Percentiles rank a stretch among this genome's conserved stretches.
Evolutionary conservation across 495 filamentous ascomycete genomes (phyloP).

Genomic region (Trichoderma gamsii): DNA sequence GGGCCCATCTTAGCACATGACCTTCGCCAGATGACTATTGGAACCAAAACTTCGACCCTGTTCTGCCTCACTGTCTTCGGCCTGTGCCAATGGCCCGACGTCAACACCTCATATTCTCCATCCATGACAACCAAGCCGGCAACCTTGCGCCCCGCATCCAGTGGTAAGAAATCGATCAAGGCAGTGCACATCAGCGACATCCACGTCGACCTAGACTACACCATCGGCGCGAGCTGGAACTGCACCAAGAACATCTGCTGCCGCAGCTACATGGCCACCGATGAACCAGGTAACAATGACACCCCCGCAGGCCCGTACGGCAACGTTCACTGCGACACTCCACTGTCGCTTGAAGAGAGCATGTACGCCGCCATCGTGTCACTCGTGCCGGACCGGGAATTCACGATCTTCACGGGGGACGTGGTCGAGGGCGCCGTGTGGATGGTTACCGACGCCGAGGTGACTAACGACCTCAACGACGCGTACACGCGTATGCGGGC

Average conservation of each 20-base stretch:
- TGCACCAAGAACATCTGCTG: conserved; percentile 54
- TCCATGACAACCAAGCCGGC: conserved; percentile 35
- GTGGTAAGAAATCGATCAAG: conserved; percentile 39
- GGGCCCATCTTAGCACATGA: conserved; percentile 44
- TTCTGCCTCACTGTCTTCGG: conserved; percentile 45
- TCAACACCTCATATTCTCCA: conserved; percentile 19
- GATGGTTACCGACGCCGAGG: conserved; percentile 32
- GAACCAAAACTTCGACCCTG: conserved; percentile 42
- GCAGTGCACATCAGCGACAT: conserved; percentile 47
- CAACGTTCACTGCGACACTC: conserved; percentile 45
- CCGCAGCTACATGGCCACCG: conserved; percentile 33
- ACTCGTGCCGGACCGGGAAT: conserved; percentile 32
- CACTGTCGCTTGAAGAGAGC: conserved; percentile 43
- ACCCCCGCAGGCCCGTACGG: conserved; percentile 40
- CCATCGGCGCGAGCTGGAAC: conserved; percentile 40
- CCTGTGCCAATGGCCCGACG: conserved; percentile 42
- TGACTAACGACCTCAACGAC: conserved; percentile 29
- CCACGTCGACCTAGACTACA: conserved; percentile 47
- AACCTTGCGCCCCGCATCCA: conserved; percentile 34
- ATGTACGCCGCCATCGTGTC: conserved; percentile 42
- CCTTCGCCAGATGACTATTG: conserved; percentile 39
- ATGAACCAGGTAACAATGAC: conserved; percentile 36
- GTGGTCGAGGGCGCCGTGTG: conserved; percentile 42
- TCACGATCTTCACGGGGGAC: conserved; percentile 43
- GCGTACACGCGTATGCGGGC: conserved; percentile 39